Evolutionary conservation across 768 basidiomycete genomes (phyloP).

Genomic region (Kwoniella sp.): DNA sequence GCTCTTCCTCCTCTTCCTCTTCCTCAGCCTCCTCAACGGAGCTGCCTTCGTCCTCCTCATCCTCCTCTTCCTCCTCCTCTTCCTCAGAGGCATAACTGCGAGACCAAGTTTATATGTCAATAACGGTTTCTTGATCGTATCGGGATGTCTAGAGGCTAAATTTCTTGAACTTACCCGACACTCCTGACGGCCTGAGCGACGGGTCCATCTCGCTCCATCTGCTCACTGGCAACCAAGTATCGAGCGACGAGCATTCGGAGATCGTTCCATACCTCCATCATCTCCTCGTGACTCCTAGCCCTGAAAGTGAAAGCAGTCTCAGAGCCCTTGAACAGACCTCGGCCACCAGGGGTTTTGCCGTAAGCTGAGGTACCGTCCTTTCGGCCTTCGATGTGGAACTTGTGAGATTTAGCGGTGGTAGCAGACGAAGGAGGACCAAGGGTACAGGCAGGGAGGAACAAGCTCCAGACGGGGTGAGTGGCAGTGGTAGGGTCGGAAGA

Average conservation of each 20-base stretch:
- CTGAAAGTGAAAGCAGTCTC: slow-evolving; percentile 82
- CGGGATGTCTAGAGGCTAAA: neutral
- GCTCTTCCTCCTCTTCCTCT: slow-evolving; percentile 60
- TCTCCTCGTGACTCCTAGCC: slow-evolving; percentile 84
- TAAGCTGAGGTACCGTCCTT: slow-evolving; percentile 72
- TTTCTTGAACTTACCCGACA: slow-evolving; percentile 73
- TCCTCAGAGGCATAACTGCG: slow-evolving; percentile 64
- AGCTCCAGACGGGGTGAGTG: slow-evolving; percentile 69
- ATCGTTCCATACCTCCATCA: slow-evolving; percentile 99
- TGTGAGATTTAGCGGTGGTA: slow-evolving; percentile 72
- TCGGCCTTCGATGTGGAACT: slow-evolving; percentile 94
- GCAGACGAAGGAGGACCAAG: slow-evolving; percentile 82
- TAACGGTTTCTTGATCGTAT: neutral
- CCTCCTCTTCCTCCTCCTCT: slow-evolving; percentile 53
- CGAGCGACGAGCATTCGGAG: slow-evolving; percentile 87
- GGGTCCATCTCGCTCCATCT: slow-evolving; percentile 87
- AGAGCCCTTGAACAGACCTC: slow-evolving; percentile 57
- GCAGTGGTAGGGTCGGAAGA: slow-evolving; percentile 68
- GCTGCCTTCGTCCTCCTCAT: slow-evolving; percentile 60
- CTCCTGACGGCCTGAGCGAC: slow-evolving; percentile 88
- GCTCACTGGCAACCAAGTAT: slow-evolving; percentile 90
- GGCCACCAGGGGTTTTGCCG: slow-evolving; percentile 55
- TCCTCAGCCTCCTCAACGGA: slow-evolving; percentile 49
- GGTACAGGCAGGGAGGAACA: slow-evolving; percentile 94
- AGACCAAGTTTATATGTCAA: slow-evolving; percentile 16